Conservation (phyloP, 164 flowering plant species). For the Macadamia tetraphylla region DNA sequence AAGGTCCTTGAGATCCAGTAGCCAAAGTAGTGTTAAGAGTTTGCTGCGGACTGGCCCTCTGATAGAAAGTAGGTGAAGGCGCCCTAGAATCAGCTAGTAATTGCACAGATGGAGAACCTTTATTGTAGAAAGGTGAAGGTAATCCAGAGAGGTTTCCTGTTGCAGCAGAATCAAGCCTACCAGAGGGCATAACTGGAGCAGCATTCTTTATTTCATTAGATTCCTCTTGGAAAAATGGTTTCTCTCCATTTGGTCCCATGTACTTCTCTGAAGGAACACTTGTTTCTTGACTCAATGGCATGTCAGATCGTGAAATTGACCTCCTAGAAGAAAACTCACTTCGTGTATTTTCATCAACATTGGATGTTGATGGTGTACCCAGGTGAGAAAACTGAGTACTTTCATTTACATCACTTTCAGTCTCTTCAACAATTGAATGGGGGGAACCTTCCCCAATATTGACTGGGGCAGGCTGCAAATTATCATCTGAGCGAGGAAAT, state of each 20-base stretch:
- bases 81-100: constrained; percentile 41
- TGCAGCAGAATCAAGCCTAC: constrained; percentile 36
- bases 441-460: constrained; percentile 61
- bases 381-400: constrained; percentile 44
- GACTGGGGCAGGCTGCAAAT: constrained; percentile 48
- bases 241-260: constrained; percentile 16
- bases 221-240: constrained; percentile 32
- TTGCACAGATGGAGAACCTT: constrained; percentile 29
- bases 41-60: constrained; percentile 39
- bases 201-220: constrained; percentile 47
- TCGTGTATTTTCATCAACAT: constrained; percentile 51
- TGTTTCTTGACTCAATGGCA: constrained; percentile 61
- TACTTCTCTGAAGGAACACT: constrained; percentile 73
- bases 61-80: constrained; percentile 32
- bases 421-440: constrained; percentile 78
- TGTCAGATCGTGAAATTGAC: constrained; percentile 64
- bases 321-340: constrained; percentile 74
- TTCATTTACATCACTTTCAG: constrained; percentile 60
- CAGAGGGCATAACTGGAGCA: constrained; percentile 22
- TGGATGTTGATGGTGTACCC: constrained; percentile 42
- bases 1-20: constrained; percentile 48
- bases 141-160: constrained; percentile 29
- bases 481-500: constrained; percentile 87
- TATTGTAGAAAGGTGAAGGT: constrained; percentile 30
- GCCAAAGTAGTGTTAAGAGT: constrained; percentile 20